Evolutionary conservation across 2,329 filamentous ascomycete genomes (phyloP).

Genomic region (Aureobasidium sp.): DNA sequence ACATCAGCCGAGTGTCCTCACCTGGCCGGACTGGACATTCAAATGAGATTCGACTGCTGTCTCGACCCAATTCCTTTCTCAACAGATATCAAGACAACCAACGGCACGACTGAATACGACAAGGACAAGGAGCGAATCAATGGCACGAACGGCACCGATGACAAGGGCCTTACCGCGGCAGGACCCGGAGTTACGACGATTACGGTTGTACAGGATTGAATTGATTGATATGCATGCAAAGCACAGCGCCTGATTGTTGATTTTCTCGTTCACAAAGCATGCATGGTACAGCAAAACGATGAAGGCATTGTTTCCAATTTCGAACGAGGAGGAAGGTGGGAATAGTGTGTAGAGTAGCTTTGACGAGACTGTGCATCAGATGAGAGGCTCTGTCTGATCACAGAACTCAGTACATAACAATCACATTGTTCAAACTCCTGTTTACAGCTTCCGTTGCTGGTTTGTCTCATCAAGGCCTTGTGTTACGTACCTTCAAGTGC

Average conservation of each 20-base stretch:
- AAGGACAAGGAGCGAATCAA: slow-evolving; percentile 1
- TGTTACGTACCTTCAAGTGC: too few relatives aligned
- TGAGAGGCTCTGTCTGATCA: neutral
- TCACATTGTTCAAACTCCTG: neutral
- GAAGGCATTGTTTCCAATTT: neutral
- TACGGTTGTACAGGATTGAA: slow-evolving; percentile 16
- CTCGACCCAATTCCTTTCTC: slow-evolving; percentile 5
- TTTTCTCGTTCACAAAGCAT: neutral
- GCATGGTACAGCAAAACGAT: neutral
- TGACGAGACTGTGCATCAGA: neutral
- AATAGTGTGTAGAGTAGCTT: slow-evolving; percentile 4
- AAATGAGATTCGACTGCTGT: slow-evolving; percentile 14
- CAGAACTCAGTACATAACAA: neutral
- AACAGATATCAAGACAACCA: slow-evolving; percentile 1
- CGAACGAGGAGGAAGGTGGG: neutral
- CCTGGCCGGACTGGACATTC: neutral
- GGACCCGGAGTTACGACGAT: slow-evolving; percentile 16
- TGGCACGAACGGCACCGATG: slow-evolving; percentile 9
- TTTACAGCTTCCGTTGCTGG: neutral
- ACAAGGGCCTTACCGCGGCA: slow-evolving; percentile 1
- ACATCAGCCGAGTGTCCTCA: slow-evolving; percentile 10
- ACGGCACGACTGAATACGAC: slow-evolving; percentile 5
- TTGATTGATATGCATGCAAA: slow-evolving; percentile 6
- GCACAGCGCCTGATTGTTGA: slow-evolving; percentile 8
- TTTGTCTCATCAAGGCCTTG: neutral